Evolutionary conservation across 176 grass and related monocot genomes (phyloP).

Genomic region (Eragrostis nindensis): DNA sequence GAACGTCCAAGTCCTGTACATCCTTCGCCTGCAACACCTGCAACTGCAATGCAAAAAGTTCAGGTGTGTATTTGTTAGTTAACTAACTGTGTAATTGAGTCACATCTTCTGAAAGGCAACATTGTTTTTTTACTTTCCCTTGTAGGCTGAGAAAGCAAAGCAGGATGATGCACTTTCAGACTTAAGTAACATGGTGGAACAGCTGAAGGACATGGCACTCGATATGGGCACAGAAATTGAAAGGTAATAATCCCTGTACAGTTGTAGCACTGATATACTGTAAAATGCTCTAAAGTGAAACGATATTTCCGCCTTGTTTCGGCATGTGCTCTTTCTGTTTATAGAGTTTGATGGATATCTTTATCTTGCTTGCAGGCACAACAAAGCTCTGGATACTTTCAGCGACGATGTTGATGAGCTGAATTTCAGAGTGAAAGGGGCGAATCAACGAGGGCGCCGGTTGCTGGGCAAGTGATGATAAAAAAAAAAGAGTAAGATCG

Average conservation of each 20-base stretch:
- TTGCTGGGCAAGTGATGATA: slow-evolving; percentile 74
- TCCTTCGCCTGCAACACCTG: slow-evolving; percentile 45
- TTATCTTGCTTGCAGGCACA: slow-evolving; percentile 64
- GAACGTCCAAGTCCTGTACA: slow-evolving; percentile 40
- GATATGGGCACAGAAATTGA: slow-evolving; percentile 85
- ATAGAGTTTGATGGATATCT: slow-evolving; percentile 13
- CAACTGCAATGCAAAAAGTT: slow-evolving; percentile 59
- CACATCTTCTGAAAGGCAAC: not conserved
- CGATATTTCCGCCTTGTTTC: not conserved
- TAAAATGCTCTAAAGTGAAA: not conserved
- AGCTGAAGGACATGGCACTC: slow-evolving; percentile 73
- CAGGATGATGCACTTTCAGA: slow-evolving; percentile 77
- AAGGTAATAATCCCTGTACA: slow-evolving; percentile 44
- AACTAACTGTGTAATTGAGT: not conserved
- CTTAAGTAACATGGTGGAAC: slow-evolving; percentile 64
- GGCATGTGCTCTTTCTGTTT: not conserved
- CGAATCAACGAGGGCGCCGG: slow-evolving; percentile 65
- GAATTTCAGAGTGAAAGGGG: slow-evolving; percentile 79
- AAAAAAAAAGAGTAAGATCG: not conserved
- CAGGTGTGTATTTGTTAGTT: slow-evolving; percentile 53
- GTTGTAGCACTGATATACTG: not conserved
- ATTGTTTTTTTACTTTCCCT: not conserved
- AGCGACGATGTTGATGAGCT: slow-evolving; percentile 74
- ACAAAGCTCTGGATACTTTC: slow-evolving; percentile 72
- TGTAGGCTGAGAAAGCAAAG: slow-evolving; percentile 69